Base-by-base conservation (phyloP, 176 grass and related monocot genomes). In the Thinopyrum elongatum region DNA sequence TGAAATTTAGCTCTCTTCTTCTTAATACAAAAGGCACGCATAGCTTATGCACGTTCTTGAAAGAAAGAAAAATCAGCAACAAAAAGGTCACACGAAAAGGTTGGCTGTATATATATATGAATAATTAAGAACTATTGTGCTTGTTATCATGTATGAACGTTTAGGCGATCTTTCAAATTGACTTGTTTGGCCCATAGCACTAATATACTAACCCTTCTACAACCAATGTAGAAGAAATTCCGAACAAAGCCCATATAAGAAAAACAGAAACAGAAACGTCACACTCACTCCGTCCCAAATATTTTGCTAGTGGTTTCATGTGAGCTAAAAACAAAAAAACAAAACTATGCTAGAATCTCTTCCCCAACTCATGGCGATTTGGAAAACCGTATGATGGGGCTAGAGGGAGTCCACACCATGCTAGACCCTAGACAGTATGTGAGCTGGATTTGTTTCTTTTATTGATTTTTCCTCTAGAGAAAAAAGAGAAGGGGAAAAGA, bases 341-440 rank as follows among this genome's bases (percentile, higher is more conserved):
- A 58, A 74, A 82, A 17, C 21, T 8, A 23, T 7, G 10, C 23
- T 49, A 60, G 10, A 80, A 74, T 80, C 34, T 79, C 34, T 7
- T 11, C 3, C 39, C 15, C 22, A 47, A 65, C 26, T 70, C 75
- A 74, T 44, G 42, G 26, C 47, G 44, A 65, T 78, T 39, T 81
- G 82, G 42, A 78, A 87, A 86, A 83, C 42, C 26, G 14, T 67
- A 36, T 63, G n/a, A 46, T 29, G 44, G 31, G 16, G 72, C 72
- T 76, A 76, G 46, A 33, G 72, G 17, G 80, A 58, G 66, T 79
- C 74, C 80, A 79, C 62, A 79, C 41, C 73, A 55, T 39, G 55
- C 79, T 74, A 83, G 74, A 87, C 89, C 67, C 65, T 69, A 83
- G 39, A 83, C 66, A 68, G 60, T 68, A 9, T 29, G 61, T 91